These are phyloP conservation scores for Scleroderma bovista DNA, from an alignment of 768 basidiomycete species.

Conservation along the genomic window DNA sequence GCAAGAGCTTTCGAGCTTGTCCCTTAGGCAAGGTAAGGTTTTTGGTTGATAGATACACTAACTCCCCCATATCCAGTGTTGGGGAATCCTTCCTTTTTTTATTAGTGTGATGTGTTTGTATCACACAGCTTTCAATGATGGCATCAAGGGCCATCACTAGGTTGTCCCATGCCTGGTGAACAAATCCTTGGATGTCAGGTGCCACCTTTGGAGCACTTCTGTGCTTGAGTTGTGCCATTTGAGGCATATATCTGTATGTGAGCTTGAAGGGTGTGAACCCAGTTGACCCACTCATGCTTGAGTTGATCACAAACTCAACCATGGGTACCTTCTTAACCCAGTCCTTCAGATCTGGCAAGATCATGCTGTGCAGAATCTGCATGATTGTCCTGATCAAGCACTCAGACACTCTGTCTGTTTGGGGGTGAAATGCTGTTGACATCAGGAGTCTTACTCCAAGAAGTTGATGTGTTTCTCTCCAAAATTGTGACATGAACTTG, in stretches of 20 bases:
- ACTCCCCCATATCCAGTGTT: constrained; percentile 8
- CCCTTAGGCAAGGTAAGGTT: constrained; percentile 12
- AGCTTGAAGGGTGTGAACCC: constrained; percentile 18
- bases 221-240: background rate
- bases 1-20: too few relatives aligned
- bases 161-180: constrained; percentile 14
- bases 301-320: constrained; percentile 19
- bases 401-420: constrained; percentile 33
- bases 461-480: constrained; percentile 18
- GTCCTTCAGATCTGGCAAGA: constrained; percentile 23
- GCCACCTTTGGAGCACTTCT: constrained; percentile 15
- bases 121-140: constrained; percentile 9
- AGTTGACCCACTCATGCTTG: constrained; percentile 6
- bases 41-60: constrained; percentile 33
- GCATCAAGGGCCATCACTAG: constrained; percentile 7
- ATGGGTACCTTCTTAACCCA: constrained; percentile 10
- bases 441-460: constrained; percentile 28
- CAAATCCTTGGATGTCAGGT: constrained; percentile 22
- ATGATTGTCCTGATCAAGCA: constrained; percentile 22
- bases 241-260: constrained; percentile 15
- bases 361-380: constrained; percentile 25
- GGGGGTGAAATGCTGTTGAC: constrained; percentile 37
- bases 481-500: constrained; percentile 34
- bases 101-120: constrained; percentile 8
- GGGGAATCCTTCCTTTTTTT: background rate